Percentiles rank a stretch among this genome's conserved stretches.
phyloP scores from a whole-genome alignment of 257 asterid species.

The Gentiana macrophylla region DNA sequence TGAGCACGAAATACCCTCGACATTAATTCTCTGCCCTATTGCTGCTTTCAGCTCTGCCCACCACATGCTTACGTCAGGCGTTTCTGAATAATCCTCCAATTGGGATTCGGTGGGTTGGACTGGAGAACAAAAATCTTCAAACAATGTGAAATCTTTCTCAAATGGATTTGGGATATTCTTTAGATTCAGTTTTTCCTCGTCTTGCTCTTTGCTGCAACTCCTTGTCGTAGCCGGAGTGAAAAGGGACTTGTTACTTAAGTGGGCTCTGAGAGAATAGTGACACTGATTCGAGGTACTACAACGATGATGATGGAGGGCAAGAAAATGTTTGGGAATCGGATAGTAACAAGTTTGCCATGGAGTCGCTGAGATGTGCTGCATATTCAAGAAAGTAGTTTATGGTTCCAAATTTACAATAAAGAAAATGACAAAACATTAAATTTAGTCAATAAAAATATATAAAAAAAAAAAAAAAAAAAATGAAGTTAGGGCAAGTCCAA shows the following conservation, averaged over 20 bases:
- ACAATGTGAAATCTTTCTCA: conserved; percentile 18
- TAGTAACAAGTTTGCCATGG: conserved; percentile 58
- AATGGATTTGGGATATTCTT: conserved; percentile 12
- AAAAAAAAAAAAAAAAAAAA: too few relatives aligned
- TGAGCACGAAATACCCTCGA: conserved; percentile 64
- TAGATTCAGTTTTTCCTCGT: conserved; percentile 19
- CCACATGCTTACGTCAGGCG: conserved; percentile 51
- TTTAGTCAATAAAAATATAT: too few relatives aligned
- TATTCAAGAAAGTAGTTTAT: conserved; percentile 20
- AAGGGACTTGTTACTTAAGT: conserved; percentile 15
- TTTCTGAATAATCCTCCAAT: conserved; percentile 14
- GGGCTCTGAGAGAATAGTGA: conserved; percentile 12
- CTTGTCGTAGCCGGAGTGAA: conserved; percentile 34
- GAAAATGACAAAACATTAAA: too few relatives aligned
- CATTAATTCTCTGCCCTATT: conserved; percentile 80
- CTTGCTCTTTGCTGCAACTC: conserved; percentile 57
- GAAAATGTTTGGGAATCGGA: conserved; percentile 41
- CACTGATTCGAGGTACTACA: conserved; percentile 12
- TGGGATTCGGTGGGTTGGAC: conserved; percentile 23
- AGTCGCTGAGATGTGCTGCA: conserved; percentile 51
- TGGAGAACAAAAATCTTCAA: conserved; percentile 30
- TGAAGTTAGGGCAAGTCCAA: too few relatives aligned
- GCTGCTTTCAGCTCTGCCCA: conserved; percentile 76
- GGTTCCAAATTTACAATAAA: too few relatives aligned
- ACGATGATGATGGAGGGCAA: conserved; percentile 13